These are phyloP conservation scores for Selenicereus undatus DNA, from an alignment of 148 eudicot species.

Conservation along the genomic window DNA sequence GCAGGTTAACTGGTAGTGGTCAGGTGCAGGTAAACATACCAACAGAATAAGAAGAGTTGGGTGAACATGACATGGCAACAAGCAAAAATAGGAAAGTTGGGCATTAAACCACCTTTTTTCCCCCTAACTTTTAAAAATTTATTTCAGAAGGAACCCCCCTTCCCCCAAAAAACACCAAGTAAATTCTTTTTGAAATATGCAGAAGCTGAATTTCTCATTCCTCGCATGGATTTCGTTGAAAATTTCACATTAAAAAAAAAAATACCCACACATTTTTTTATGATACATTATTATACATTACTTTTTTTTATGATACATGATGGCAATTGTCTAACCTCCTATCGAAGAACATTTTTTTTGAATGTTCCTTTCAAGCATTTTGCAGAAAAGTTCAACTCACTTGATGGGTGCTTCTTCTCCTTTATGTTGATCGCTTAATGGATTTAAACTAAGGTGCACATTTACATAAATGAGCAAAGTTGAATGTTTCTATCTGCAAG, in stretches of 20 bases:
- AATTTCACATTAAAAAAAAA: background rate
- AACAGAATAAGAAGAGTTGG: no score
- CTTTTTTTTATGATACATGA: background rate
- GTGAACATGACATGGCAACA: no score
- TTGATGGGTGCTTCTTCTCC: background rate
- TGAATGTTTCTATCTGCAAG: background rate
- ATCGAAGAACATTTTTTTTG: background rate
- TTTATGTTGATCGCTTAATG: background rate
- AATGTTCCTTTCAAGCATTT: background rate
- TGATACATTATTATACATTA: background rate
- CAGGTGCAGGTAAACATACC: no score
- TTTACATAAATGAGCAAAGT: background rate
- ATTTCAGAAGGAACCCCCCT: no score
- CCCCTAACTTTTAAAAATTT: no score
- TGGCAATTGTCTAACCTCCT: background rate
- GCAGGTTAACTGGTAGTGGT: no score
- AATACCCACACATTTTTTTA: background rate
- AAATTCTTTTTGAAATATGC: no score
- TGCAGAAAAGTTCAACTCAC: background rate
- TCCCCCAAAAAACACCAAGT: no score
- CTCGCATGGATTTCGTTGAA: background rate
- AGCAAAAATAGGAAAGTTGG: no score
- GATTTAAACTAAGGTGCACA: background rate
- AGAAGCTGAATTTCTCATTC: background rate
- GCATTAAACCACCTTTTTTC: no score